These are phyloP conservation scores for Nannizzia gypsea DNA, from an alignment of 2,329 filamentous ascomycete species.

Conservation along the genomic window DNA sequence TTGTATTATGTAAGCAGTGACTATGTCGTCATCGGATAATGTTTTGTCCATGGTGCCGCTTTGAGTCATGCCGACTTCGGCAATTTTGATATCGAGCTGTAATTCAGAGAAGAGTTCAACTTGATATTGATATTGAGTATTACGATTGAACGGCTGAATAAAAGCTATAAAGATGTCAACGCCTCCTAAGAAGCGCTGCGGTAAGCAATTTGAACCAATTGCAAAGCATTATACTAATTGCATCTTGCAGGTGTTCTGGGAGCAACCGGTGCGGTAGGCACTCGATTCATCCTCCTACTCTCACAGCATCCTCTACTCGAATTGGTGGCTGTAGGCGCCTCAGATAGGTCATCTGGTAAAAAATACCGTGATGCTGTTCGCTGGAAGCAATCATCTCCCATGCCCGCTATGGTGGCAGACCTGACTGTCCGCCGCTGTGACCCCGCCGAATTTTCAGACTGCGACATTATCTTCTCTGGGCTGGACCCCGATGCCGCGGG, in stretches of 20 bases:
- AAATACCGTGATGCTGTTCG: conserved; percentile 85
- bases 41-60: background rate
- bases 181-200: conserved; percentile 11
- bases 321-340: conserved; percentile 81
- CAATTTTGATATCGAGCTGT: background rate
- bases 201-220: conserved; percentile 1
- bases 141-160: background rate
- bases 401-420: conserved; percentile 62
- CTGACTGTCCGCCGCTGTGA: conserved; percentile 77
- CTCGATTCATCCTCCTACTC: conserved; percentile 88
- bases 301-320: conserved; percentile 76
- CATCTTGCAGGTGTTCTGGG: conserved; percentile 57
- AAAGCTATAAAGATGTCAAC: background rate
- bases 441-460: conserved; percentile 71
- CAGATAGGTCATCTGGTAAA: conserved; percentile 79
- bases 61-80: background rate
- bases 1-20: background rate
- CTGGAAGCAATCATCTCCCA: conserved; percentile 85
- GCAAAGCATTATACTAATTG: background rate
- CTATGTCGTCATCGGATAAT: background rate
- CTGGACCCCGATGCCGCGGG: conserved; percentile 87
- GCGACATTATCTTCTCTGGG: conserved; percentile 86
- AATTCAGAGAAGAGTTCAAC: background rate
- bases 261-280: conserved; percentile 86
- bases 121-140: background rate